Base-by-base conservation (phyloP, 352 stramenopile genomes). In the Aphanomyces cochlioides region DNA sequence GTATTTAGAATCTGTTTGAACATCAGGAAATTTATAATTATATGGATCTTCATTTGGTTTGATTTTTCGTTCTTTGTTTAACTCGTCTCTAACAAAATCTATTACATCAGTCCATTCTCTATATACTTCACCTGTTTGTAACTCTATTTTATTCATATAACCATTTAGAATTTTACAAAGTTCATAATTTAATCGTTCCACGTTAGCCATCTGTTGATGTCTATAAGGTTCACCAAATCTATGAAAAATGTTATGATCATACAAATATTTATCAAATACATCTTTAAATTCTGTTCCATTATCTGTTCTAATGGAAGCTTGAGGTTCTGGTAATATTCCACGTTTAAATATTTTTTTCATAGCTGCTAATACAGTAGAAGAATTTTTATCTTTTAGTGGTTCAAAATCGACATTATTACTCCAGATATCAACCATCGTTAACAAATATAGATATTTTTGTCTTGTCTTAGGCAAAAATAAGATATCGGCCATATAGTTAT, bases 11-110 rank as follows among this genome's bases (percentile, higher is more conserved):
- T 68, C 36, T 21, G 53, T 68, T 59, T 53, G 13, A 53, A 53
- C 45, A 53, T 53, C 45, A n/a, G 36, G 36, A 68, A 38, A 60
- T 28, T 60, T 68, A 60, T 59, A 40, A 37, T 19, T 15, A 40
- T 19, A 28, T 28, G 38, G 15, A 19, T 68, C 60, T 40, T 68
- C 36, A 60, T 36, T 1, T 53, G 38, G 12, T 65, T 28, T 28
- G 43, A 68, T 69, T 65, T 69, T 64, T 66, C 63, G n/a, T 28
- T 63, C 13, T 69, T 69, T 64, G 65, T 71, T 71, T 12, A 71
- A 40, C 15, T 71, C 48, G 1, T 19, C 61, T 71, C 65, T 67
- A 53, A 53, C 1, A n/a, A 53, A 53, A 53, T 15, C 1, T n/a
- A 53, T 2, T n/a, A 53, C n/a, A 19, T 53, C 45, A 53, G 45